Percentiles rank a stretch among this genome's conserved stretches.
Conservation (phyloP, 495 filamentous ascomycete genomes). For the Aspergillus haitiensis region DNA sequence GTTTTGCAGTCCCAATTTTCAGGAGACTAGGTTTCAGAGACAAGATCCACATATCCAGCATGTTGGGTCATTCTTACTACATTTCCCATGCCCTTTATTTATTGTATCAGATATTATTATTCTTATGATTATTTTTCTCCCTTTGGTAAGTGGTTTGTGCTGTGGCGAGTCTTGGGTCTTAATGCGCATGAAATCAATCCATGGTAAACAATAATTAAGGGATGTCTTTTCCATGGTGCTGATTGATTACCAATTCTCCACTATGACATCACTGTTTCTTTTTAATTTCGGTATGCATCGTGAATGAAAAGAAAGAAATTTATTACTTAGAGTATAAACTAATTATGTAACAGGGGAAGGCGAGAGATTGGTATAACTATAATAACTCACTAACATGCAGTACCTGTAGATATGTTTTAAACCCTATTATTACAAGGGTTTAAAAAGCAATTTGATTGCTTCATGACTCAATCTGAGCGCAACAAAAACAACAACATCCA, state of each 20-base stretch:
- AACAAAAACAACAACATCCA: too few species aligned
- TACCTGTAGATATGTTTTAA: too few species aligned
- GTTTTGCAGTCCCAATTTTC: too few species aligned
- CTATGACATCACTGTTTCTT: constrained; percentile 13
- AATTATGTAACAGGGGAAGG: neutral
- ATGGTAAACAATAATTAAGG: constrained; percentile 5
- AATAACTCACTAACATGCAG: too few species aligned
- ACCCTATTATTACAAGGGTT: too few species aligned
- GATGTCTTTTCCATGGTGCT: constrained; percentile 3
- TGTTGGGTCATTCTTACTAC: too few species aligned
- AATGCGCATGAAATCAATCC: constrained; percentile 11
- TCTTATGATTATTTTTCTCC: neutral
- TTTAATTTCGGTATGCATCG: neutral
- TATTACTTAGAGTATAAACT: neutral
- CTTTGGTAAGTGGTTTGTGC: neutral
- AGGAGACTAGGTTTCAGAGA: too few species aligned
- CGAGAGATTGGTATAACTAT: too few species aligned
- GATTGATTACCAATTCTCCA: constrained; percentile 1
- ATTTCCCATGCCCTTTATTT: neutral
- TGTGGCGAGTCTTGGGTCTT: constrained; percentile 10
- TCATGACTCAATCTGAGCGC: too few species aligned
- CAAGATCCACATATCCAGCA: too few species aligned
- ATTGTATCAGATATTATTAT: neutral
- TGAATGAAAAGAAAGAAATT: neutral
- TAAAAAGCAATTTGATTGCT: too few species aligned